Conservation (phyloP, 768 basidiomycete species). For the Lanmaoa rubissima region DNA sequence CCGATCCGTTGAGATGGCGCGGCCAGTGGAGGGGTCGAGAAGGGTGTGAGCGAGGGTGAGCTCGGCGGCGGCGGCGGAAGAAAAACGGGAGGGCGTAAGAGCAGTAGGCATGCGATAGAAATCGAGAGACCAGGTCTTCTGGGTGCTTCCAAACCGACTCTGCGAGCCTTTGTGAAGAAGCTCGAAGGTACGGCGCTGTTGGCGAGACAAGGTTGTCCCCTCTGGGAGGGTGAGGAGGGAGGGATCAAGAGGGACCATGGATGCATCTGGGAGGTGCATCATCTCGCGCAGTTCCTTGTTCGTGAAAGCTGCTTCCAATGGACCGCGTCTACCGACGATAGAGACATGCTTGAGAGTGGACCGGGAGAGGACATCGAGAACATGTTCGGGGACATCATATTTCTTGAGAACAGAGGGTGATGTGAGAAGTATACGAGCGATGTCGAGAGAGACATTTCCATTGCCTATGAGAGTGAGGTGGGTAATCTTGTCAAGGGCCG, state of each 20-base stretch:
- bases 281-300: conserved; percentile 93
- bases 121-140: conserved; percentile 76
- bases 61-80: conserved; percentile 28
- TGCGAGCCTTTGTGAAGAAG: conserved; percentile 66
- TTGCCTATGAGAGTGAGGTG: conserved; percentile 89
- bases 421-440: conserved; percentile 87
- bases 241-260: conserved; percentile 61
- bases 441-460: conserved; percentile 92
- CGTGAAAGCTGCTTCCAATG: conserved; percentile 86
- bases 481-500: conserved; percentile 58
- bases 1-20: conserved; percentile 55
- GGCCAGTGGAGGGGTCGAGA: conserved; percentile 47
- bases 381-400: conserved; percentile 77
- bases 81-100: conserved; percentile 30
- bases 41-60: conserved; percentile 62
- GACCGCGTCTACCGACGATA: conserved; percentile 84
- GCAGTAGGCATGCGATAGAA: conserved; percentile 75
- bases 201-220: conserved; percentile 45
- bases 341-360: conserved; percentile 74
- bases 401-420: conserved; percentile 54
- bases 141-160: conserved; percentile 44
- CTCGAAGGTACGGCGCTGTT: conserved; percentile 65
- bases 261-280: conserved; percentile 56
- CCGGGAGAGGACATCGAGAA: conserved; percentile 61
- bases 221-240: conserved; percentile 40